phyloP scores from a whole-genome alignment of 352 stramenopile genomes.

The Phytopythium chamaehyphon region DNA sequence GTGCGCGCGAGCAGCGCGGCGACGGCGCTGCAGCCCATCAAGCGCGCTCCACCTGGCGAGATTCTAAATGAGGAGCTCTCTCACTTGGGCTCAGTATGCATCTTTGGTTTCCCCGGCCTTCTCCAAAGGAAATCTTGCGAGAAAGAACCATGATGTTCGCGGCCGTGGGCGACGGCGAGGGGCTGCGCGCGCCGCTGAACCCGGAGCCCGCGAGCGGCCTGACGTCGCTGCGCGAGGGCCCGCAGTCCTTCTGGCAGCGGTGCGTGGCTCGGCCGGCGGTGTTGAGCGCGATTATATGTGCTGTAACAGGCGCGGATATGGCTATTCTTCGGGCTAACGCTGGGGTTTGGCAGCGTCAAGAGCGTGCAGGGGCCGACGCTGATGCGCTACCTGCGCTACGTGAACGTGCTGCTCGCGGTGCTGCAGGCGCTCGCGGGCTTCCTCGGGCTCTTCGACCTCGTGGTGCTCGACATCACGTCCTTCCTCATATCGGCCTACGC shows the following conservation, averaged over 20 bases:
- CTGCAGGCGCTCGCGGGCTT: slow-evolving; percentile 81
- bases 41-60: too few relatives aligned
- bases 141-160: slow-evolving; percentile 22
- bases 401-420: slow-evolving; percentile 77
- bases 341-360: slow-evolving; percentile 37
- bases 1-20: neutral
- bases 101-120: too few relatives aligned
- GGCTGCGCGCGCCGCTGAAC: slow-evolving; percentile 32
- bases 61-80: too few relatives aligned
- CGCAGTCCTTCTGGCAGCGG: slow-evolving; percentile 39
- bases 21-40: neutral
- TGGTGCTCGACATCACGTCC: slow-evolving; percentile 81
- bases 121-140: neutral
- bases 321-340: slow-evolving; percentile 3
- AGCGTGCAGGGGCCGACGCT: slow-evolving; percentile 63
- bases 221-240: slow-evolving; percentile 23
- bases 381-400: slow-evolving; percentile 79
- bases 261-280: slow-evolving; percentile 2
- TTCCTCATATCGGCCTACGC: slow-evolving; percentile 86
- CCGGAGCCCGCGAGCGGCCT: slow-evolving; percentile 17
- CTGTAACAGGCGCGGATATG: neutral
- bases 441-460: slow-evolving; percentile 81
- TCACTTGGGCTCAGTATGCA: too few relatives aligned
- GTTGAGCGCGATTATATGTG: neutral
- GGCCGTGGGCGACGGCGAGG: slow-evolving; percentile 11